Conservation (phyloP, 106 monocot species). For the Allium cepa region DNA sequence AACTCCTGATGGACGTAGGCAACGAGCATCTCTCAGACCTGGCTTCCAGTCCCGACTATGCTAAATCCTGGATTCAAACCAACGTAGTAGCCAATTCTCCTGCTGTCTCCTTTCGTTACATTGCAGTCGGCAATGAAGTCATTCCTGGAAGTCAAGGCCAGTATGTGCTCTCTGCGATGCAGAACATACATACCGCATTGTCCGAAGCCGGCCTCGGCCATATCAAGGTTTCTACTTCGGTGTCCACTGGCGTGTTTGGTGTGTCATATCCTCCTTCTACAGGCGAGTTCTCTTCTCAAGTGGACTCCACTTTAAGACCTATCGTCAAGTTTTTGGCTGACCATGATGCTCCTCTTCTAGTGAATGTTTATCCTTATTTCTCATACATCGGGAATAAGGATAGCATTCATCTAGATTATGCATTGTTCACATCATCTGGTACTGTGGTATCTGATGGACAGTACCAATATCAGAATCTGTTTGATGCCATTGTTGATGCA, state of each 20-base stretch:
- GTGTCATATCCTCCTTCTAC: too few relatives aligned
- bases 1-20: conserved; percentile 25
- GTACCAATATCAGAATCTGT: conserved; percentile 7
- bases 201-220: too few relatives aligned
- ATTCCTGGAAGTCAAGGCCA: conserved; percentile 20
- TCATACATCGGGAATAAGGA: not conserved
- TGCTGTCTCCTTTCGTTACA: conserved; percentile 23
- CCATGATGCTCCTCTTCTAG: conserved; percentile 9
- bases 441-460: too few relatives aligned
- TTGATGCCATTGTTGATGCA: conserved; percentile 13
- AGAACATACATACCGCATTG: too few relatives aligned
- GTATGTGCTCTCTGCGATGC: too few relatives aligned
- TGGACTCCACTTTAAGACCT: too few relatives aligned
- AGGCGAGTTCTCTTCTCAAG: too few relatives aligned
- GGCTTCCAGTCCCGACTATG: conserved; percentile 12
- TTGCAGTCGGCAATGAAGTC: conserved; percentile 25
- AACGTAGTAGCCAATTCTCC: conserved; percentile 6
- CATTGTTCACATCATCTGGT: too few relatives aligned
- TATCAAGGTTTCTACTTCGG: too few relatives aligned
- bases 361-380: conserved; percentile 5
- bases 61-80: not conserved
- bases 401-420: not conserved
- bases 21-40: conserved; percentile 1
- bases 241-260: too few relatives aligned
- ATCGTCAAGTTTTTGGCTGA: too few relatives aligned